Conservation (phyloP, 768 basidiomycete genomes). For the Lactifluus hygrophoroides region DNA sequence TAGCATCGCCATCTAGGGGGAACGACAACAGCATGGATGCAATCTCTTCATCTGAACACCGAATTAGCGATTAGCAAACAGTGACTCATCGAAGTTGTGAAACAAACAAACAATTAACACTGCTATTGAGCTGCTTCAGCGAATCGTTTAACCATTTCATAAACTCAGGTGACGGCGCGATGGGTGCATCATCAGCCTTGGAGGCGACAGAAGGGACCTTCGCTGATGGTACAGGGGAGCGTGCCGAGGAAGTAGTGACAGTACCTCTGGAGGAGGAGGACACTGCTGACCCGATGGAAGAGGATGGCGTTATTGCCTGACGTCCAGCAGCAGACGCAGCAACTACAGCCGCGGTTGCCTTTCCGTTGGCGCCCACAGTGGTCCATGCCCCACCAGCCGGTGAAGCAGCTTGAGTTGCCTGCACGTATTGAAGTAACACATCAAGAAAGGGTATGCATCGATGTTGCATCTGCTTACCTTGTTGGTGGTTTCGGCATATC, state of each 20-base stretch:
- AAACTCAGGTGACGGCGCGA: constrained; percentile 80
- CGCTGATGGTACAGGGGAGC: constrained; percentile 23
- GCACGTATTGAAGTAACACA: constrained; percentile 5
- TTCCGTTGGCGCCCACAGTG: constrained; percentile 77
- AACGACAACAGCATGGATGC: constrained; percentile 92
- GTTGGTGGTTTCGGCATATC: constrained; percentile 69
- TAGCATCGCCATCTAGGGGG: constrained; percentile 79
- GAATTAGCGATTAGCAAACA: not conserved
- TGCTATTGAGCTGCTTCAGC: constrained; percentile 65
- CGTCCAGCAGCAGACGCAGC: constrained; percentile 31
- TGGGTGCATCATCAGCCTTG: constrained; percentile 53
- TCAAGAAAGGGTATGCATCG: constrained; percentile 2
- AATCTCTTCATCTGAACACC: constrained; percentile 79
- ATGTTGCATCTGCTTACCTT: constrained; percentile 40
- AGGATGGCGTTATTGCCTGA: constrained; percentile 28
- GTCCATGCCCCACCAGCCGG: constrained; percentile 62
- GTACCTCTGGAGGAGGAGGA: constrained; percentile 23
- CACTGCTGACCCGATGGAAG: constrained; percentile 31
- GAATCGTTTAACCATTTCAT: constrained; percentile 85
- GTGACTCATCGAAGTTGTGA: not conserved
- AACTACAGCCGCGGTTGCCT: constrained; percentile 33
- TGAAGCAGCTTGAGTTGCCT: constrained; percentile 20
- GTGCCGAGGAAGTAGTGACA: not conserved
- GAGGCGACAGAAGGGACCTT: constrained; percentile 24
- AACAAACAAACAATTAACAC: constrained; percentile 54